Percentiles rank a stretch among this genome's conserved stretches.
Conservation (phyloP, 2,329 filamentous ascomycete species). For the Microsporum audouinii region DNA sequence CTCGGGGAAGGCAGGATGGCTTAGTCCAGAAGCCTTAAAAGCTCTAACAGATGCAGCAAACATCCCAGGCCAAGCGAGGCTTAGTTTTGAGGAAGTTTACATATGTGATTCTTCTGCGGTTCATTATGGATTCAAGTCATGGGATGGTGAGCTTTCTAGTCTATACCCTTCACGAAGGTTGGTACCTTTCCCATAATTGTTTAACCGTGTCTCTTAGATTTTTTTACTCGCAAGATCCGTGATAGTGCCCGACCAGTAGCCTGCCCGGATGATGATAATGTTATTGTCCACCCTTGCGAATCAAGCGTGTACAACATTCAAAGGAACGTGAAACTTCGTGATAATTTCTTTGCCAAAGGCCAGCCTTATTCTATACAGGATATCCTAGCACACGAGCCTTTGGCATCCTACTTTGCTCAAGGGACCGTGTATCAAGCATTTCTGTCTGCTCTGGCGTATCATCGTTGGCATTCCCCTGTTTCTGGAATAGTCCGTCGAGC, state of each 20-base stretch:
- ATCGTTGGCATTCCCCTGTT: conserved; percentile 62
- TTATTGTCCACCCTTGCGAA: too few species aligned
- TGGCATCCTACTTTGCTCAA: conserved; percentile 30
- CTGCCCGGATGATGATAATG: too few species aligned
- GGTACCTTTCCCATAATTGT: too few species aligned
- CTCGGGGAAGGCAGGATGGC: too few species aligned
- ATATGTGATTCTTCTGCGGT: conserved; percentile 39
- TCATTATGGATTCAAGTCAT: conserved; percentile 49
- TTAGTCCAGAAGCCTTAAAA: too few species aligned
- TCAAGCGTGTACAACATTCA: too few species aligned
- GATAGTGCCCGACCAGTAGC: conserved; percentile 42
- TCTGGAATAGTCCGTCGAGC: conserved; percentile 43
- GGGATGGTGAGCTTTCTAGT: conserved; percentile 39
- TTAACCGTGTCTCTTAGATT: conserved; percentile 27
- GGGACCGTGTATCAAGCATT: conserved; percentile 63
- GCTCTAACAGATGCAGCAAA: neutral
- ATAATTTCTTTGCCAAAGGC: too few species aligned
- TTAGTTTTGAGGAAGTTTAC: neutral
- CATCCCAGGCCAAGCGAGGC: neutral
- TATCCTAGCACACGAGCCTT: too few species aligned
- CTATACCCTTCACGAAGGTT: too few species aligned
- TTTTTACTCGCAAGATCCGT: conserved; percentile 52
- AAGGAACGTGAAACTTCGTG: too few species aligned
- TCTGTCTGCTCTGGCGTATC: conserved; percentile 55
- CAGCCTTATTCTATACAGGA: too few species aligned